phyloP scores from a whole-genome alignment of 768 basidiomycete genomes.

The Tylopilus sp. region DNA sequence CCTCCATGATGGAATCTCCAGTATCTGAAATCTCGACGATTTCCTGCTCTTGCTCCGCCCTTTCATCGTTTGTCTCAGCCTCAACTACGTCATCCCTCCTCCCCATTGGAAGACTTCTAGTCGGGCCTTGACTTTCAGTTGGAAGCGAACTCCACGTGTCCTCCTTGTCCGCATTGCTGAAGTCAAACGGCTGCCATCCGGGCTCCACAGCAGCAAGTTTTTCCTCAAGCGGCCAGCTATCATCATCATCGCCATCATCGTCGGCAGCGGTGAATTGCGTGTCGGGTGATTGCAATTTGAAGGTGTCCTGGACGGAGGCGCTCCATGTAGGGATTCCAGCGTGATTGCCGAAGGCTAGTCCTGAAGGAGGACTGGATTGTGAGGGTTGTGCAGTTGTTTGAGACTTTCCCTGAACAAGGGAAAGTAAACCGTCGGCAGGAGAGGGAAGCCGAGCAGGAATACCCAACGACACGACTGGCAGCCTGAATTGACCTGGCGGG shows the following conservation, averaged over 20 bases:
- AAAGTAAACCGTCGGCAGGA: conserved; percentile 13
- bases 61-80: conserved; percentile 10
- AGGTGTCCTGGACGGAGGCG: conserved; percentile 57
- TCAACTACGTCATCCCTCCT: conserved; percentile 9
- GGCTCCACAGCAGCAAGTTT: conserved; percentile 50
- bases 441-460: conserved; percentile 36
- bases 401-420: conserved; percentile 27
- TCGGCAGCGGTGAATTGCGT: neutral
- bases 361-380: conserved; percentile 49
- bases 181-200: conserved; percentile 60
- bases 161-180: conserved; percentile 55
- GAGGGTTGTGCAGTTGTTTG: conserved; percentile 51
- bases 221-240: conserved; percentile 76
- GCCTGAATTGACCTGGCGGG: conserved; percentile 38
- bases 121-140: conserved; percentile 49
- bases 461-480: conserved; percentile 45
- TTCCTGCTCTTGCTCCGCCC: conserved; percentile 11
- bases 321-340: conserved; percentile 50
- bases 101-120: conserved; percentile 19
- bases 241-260: conserved; percentile 55
- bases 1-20: conserved; percentile 30
- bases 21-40: conserved; percentile 34
- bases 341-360: conserved; percentile 47
- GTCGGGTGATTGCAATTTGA: conserved; percentile 34
- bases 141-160: conserved; percentile 74